phyloP scores from a whole-genome alignment of 78 protist genomes.

The Dictyostelium purpureum region DNA sequence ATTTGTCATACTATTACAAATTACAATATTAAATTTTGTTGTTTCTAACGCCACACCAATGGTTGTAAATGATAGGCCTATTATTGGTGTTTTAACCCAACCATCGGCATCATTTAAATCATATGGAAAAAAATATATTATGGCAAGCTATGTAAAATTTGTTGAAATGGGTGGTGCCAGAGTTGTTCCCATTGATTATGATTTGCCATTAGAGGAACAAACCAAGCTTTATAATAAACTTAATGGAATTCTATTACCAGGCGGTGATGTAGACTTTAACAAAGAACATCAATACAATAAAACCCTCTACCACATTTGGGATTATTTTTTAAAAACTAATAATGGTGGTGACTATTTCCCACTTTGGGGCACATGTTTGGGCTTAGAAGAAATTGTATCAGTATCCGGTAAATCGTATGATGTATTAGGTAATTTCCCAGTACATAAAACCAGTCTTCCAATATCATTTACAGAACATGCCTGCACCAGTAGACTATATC shows the following conservation, averaged over 20 bases:
- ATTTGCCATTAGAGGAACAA: not conserved
- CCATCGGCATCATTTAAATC: not conserved
- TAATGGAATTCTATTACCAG: slow-evolving; percentile 87
- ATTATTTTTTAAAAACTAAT: slow-evolving; percentile 2
- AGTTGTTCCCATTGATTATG: slow-evolving; percentile 78
- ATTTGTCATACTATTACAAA: no score
- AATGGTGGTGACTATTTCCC: slow-evolving; percentile 65
- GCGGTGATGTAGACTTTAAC: slow-evolving; percentile 80
- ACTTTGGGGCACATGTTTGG: slow-evolving; percentile 91
- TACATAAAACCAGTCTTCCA: slow-evolving; percentile 65
- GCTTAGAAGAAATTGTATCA: slow-evolving; percentile 83
- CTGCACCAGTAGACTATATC: not conserved
- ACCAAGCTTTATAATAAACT: not conserved
- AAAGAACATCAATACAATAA: slow-evolving; percentile 9
- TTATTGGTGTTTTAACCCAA: slow-evolving; percentile 76
- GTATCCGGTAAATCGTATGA: slow-evolving; percentile 2
- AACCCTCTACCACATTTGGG: slow-evolving; percentile 20
- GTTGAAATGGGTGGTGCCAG: slow-evolving; percentile 88
- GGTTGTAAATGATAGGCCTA: slow-evolving; percentile 43
- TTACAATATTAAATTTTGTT: no score
- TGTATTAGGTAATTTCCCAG: slow-evolving; percentile 44
- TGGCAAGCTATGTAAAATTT: slow-evolving; percentile 89
- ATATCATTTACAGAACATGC: slow-evolving; percentile 61
- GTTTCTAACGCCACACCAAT: no score
- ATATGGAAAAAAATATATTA: slow-evolving; percentile 19